These are phyloP conservation scores for Micromonas pusilla DNA, from an alignment of 139 green algal species.

Conservation along the genomic window DNA sequence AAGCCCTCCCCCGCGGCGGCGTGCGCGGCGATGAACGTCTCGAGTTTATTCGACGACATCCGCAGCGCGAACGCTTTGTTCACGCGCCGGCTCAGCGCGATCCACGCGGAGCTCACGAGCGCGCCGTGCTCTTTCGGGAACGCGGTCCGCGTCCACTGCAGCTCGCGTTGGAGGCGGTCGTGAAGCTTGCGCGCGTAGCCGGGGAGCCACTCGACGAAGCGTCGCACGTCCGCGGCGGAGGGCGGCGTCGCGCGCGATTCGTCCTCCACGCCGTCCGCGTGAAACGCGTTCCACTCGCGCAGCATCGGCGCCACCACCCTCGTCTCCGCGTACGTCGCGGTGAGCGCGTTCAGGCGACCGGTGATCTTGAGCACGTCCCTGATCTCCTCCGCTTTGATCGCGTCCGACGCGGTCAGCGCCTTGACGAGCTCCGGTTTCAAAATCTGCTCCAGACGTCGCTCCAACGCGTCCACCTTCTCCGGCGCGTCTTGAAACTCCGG, in stretches of 20 bases:
- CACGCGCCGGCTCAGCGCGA: not conserved
- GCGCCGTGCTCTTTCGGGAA: not conserved
- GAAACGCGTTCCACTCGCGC: slow-evolving; percentile 45
- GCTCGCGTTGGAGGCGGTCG: not conserved
- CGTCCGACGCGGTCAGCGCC: slow-evolving; percentile 49
- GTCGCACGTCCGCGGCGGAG: not conserved
- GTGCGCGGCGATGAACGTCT: not conserved
- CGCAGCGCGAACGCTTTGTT: not conserved
- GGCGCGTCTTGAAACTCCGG: slow-evolving; percentile 61
- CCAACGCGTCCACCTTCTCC: slow-evolving; percentile 51
- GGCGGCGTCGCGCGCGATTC: not conserved
- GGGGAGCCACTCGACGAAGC: not conserved
- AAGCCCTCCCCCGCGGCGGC: not conserved
- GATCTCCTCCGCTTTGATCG: slow-evolving; percentile 37
- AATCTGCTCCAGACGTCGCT: slow-evolving; percentile 67
- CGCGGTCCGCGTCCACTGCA: not conserved
- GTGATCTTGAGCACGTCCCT: slow-evolving; percentile 51
- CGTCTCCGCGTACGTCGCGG: slow-evolving; percentile 53
- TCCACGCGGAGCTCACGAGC: not conserved
- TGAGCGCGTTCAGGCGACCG: slow-evolving; percentile 47
- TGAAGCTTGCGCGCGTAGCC: not conserved
- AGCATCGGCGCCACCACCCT: slow-evolving; percentile 41
- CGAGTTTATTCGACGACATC: not conserved
- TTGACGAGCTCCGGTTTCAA: slow-evolving; percentile 63
- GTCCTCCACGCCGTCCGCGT: not conserved